These are phyloP conservation scores for Neurospora terricola DNA, from an alignment of 495 filamentous ascomycete genomes.

Conservation along the genomic window DNA sequence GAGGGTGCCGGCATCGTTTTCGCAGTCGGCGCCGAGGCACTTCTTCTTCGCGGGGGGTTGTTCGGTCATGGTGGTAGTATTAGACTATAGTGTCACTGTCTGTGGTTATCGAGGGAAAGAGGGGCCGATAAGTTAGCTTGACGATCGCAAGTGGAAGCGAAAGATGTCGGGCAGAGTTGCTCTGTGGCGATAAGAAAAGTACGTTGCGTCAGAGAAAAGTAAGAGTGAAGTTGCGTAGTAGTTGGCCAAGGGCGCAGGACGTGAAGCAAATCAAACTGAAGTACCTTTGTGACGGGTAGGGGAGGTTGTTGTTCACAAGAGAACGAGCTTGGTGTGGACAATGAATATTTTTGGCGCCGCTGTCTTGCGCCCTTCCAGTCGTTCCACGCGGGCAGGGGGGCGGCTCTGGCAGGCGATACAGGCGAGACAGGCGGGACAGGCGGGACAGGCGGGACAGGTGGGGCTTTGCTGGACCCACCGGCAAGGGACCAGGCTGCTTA, in stretches of 20 bases:
- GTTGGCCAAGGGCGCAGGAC: not conserved
- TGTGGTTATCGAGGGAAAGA: not conserved
- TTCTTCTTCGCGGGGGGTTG: constrained; percentile 49
- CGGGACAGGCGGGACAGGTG: not conserved
- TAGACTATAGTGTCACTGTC: not conserved
- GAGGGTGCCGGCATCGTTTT: constrained; percentile 69
- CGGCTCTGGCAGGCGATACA: too few species aligned
- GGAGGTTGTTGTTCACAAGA: not conserved
- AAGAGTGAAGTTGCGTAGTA: not conserved
- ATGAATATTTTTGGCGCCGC: not conserved
- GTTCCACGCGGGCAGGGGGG: not conserved
- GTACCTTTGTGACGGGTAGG: not conserved
- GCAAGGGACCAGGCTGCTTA: not conserved
- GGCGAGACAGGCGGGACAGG: not conserved
- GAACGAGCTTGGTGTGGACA: not conserved
- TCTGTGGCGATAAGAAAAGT: not conserved
- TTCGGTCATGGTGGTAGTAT: constrained; percentile 28
- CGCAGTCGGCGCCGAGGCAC: constrained; percentile 73
- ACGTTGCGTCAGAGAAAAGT: not conserved
- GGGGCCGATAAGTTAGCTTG: not conserved
- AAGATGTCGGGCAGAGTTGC: not conserved
- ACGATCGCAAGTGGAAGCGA: not conserved
- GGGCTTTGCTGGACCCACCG: not conserved
- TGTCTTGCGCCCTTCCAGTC: not conserved
- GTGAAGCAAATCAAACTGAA: not conserved